Conservation (phyloP, 2,329 filamentous ascomycete species). For the Thyridium curvatum region DNA sequence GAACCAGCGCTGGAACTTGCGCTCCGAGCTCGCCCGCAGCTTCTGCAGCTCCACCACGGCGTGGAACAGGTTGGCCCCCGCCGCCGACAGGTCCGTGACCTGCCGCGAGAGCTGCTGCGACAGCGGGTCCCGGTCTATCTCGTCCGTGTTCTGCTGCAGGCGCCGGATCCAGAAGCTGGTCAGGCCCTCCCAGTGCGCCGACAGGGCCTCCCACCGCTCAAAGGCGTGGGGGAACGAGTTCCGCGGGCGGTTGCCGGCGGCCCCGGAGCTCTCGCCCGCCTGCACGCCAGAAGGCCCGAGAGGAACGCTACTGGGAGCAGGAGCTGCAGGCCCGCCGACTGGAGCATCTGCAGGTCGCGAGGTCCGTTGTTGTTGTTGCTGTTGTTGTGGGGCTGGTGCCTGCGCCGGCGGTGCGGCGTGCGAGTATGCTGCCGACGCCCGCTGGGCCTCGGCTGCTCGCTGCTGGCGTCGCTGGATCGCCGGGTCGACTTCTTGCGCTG, state of each 20-base stretch:
- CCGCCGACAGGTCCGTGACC: conserved; percentile 94
- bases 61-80: conserved; percentile 94
- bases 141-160: conserved; percentile 82
- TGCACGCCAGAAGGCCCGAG: conserved; percentile 8
- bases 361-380: not conserved
- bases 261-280: conserved; percentile 23
- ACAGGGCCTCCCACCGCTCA: conserved; percentile 93
- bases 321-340: conserved; percentile 7
- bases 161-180: conserved; percentile 96
- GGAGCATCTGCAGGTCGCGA: conserved; percentile 3
- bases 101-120: conserved; percentile 87
- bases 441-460: conserved; percentile 18
- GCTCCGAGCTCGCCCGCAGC: conserved; percentile 86
- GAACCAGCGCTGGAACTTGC: conserved; percentile 98
- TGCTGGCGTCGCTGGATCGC: conserved; percentile 24
- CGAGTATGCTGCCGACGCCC: not conserved
- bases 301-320: conserved; percentile 8
- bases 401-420: conserved; percentile 5
- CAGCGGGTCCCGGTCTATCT: conserved; percentile 74
- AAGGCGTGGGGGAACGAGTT: conserved; percentile 93
- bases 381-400: conserved; percentile 7
- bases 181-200: conserved; percentile 95
- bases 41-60: conserved; percentile 94
- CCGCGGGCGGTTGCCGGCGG: conserved; percentile 34
- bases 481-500: conserved; percentile 21